Evolutionary conservation across 2,329 filamentous ascomycete species (phyloP), one percentile per base, ranked within the genome.

Genomic region (Fusarium albidum): DNA sequence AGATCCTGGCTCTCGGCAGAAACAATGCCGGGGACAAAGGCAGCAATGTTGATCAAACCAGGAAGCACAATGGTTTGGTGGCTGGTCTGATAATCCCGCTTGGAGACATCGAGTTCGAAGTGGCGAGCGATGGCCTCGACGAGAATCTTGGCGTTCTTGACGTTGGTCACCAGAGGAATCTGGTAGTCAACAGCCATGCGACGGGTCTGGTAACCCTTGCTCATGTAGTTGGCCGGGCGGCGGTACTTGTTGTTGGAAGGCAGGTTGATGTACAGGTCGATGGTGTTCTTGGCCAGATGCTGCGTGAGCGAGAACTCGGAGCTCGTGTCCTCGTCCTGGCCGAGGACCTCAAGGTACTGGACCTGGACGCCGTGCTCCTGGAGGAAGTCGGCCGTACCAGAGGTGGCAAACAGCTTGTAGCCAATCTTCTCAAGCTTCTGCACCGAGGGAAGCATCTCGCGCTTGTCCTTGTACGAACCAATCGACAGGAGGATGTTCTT

Each of bases 241-340:
- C 95, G 87, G 82, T 96, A 99, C 74, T 93, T 91, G 81, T 99
- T 99, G 84, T 86, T 96, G 11, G 95, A 98, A n/a, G 95, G 95
- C 75, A 99, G 77, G 76, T 99, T 99, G 86, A 99, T 97, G 80
- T 99, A 99, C 55, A 99, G 79, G 73, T 98, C 94, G 68, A 99
- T 99, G 74, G 95, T 88, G 78, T 98, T 98, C 79, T 96, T 98
- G 52, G 94, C 90, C 76, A 99, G 79, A 79, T 97, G 94, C 77
- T 98, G 92, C 2, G 92, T 97, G 57, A 99, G 83, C 9, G 95
- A 99, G 79, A 96, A 99, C 77, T 99, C 95, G 0, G 92, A 91
- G 74, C 94, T 93, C 73, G 96, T 91, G 58, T 92, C 88, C 64
- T 92, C 89, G 59, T 92, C 86, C 52, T 88, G 86, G 45, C 84